These are phyloP conservation scores for Trametes meyenii DNA, from an alignment of 768 basidiomycete genomes.

Conservation along the genomic window DNA sequence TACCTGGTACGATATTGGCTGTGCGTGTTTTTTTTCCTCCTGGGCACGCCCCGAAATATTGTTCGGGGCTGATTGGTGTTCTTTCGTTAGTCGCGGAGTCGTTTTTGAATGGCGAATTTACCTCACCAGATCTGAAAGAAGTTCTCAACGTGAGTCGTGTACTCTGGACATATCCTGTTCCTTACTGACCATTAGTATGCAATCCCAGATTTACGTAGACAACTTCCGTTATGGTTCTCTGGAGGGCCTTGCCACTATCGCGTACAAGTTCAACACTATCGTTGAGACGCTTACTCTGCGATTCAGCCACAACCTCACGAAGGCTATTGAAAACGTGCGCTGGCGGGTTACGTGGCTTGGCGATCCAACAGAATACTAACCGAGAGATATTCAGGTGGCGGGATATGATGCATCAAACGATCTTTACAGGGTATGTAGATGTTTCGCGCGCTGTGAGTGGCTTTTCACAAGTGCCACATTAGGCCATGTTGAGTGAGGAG, in stretches of 20 bases:
- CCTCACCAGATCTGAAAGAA: not conserved
- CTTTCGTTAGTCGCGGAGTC: not conserved
- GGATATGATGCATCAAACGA: not conserved
- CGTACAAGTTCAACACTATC: not conserved
- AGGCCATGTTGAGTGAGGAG: conserved; percentile 37
- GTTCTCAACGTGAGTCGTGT: not conserved
- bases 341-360: not conserved
- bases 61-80: not conserved
- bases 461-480: not conserved
- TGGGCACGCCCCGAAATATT: not conserved
- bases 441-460: not conserved
- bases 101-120: not conserved
- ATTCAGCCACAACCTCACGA: not conserved
- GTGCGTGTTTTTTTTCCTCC: not conserved
- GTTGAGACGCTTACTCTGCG: not conserved
- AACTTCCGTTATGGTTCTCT: not conserved
- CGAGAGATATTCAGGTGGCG: not conserved
- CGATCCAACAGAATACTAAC: not conserved
- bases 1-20: not conserved
- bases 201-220: not conserved
- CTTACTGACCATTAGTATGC: not conserved
- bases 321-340: not conserved
- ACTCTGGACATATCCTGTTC: not conserved
- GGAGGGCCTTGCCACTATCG: not conserved
- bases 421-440: not conserved